phyloP scores from a whole-genome alignment of 805 yeast genomes.

The Cyberlindnera mississippiensis region DNA sequence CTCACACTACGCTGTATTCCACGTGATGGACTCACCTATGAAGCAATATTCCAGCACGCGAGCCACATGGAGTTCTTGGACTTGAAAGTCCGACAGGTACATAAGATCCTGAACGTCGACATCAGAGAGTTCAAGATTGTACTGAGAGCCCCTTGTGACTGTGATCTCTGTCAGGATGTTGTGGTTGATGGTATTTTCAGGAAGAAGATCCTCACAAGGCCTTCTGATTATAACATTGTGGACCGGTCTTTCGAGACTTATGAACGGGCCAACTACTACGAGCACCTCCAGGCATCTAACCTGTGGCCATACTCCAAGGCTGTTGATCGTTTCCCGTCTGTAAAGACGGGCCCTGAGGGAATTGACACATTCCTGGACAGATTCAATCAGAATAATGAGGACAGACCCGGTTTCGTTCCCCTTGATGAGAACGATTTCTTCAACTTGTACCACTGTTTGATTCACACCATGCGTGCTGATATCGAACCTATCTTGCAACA shows the following conservation, averaged over 20 bases:
- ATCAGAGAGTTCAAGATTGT: constrained; percentile 14
- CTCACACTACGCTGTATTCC: constrained; percentile 32
- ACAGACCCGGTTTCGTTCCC: constrained; percentile 24
- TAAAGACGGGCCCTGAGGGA: constrained; percentile 38
- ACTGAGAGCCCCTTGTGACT: constrained; percentile 19
- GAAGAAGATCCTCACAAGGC: constrained; percentile 32
- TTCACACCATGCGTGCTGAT: constrained; percentile 35
- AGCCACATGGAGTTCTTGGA: constrained; percentile 36
- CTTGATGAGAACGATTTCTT: constrained; percentile 32
- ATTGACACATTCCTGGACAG: constrained; percentile 27
- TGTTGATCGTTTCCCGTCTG: constrained; percentile 39
- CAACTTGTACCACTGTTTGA: constrained; percentile 32
- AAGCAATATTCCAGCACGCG: constrained; percentile 32
- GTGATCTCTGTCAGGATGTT: constrained; percentile 17
- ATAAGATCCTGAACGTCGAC: constrained; percentile 21
- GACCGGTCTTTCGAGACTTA: constrained; percentile 26
- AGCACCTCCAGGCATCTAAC: constrained; percentile 32
- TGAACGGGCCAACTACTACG: constrained; percentile 34
- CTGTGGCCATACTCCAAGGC: constrained; percentile 41
- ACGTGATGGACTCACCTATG: constrained; percentile 30
- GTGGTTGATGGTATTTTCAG: constrained; percentile 31
- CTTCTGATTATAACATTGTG: constrained; percentile 27
- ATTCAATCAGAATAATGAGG: constrained; percentile 25
- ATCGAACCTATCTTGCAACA: constrained; percentile 33
- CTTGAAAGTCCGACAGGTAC: constrained; percentile 28